These are phyloP conservation scores for Zymoseptoria passerinii DNA, from an alignment of 2,329 filamentous ascomycete genomes.

Conservation along the genomic window DNA sequence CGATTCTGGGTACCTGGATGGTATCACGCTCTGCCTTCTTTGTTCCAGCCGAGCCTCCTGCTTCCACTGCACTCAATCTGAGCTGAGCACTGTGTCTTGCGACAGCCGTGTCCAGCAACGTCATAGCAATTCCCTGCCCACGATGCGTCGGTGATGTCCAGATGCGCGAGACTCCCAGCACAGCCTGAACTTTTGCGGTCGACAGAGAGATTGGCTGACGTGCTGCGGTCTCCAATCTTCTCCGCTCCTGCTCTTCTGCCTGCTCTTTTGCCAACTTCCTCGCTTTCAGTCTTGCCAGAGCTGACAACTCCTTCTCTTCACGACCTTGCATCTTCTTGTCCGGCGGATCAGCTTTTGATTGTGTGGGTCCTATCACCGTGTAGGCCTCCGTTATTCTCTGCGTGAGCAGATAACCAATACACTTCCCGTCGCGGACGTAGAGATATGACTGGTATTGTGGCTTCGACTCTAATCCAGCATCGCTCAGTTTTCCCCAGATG, in stretches of 20 bases:
- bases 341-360: not conserved
- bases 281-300: conserved; percentile 18
- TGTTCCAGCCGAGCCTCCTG: not conserved
- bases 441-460: conserved; percentile 53
- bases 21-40: not conserved
- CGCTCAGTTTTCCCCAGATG: conserved; percentile 46
- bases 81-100: conserved; percentile 12
- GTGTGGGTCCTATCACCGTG: conserved; percentile 35
- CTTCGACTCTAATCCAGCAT: conserved; percentile 24
- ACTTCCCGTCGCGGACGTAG: conserved; percentile 53
- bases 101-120: conserved; percentile 42
- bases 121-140: conserved; percentile 49
- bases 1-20: conserved; percentile 43
- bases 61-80: not conserved
- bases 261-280: conserved; percentile 16
- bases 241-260: conserved; percentile 1
- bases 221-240: not conserved
- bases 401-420: conserved; percentile 53
- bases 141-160: conserved; percentile 54
- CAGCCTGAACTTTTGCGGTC: conserved; percentile 30
- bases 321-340: conserved; percentile 7
- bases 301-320: conserved; percentile 5
- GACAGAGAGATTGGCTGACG: conserved; percentile 19
- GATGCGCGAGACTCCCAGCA: conserved; percentile 57
- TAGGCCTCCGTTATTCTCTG: conserved; percentile 53